Base-by-base conservation (phyloP, 208 protist genomes). In the Leishmania arabica region DNA sequence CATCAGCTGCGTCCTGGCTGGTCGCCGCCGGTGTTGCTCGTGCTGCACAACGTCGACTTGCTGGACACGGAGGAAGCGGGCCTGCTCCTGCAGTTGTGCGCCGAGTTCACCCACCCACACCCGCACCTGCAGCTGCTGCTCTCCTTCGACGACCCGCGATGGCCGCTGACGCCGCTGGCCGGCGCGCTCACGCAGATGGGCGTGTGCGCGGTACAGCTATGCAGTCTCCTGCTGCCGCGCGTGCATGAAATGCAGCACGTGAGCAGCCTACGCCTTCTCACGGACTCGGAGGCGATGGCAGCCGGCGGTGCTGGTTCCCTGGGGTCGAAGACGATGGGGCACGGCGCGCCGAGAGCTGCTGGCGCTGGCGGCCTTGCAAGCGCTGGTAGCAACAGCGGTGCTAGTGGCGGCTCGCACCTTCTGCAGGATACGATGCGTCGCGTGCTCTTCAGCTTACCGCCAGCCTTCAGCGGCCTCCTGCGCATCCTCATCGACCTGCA, bases 351-450 rank as follows among this genome's bases (percentile, higher is more conserved):
- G 37, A 65, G 49, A 17, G 47, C 47, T 47, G 74, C 45, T 34
- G 76, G 53, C 31, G 65, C 65, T 37, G 65, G 40, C 24, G 17
- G 42, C 3, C 34, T 24, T 42, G 45, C 62, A 6, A 66, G 37
- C 37, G 47, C 66, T 7, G 19, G 45, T 27, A 40, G 47, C 13
- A 64, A 37, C 24, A n/a, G 56, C 56, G 56, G 56, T 62, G 19
- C 60, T 15, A n/a, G 60, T 66, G n/a, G 60, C 15, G 62, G 49
- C 45, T 78, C 81, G 5, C 80, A 95, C 4, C 92, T 92, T 3
- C 75, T 95, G 75, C 87, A 91, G n/a, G 94, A 97, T 78, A 97
- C 94, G 7, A 88, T 97, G 73, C 85, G 89, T 34, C 92, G 94
- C 65, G 86, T 96, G 49, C 86, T 97, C 9, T 90, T 90, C 80